Conservation (phyloP, 495 filamentous ascomycete genomes). For the Trypethelium eluteriae region DNA sequence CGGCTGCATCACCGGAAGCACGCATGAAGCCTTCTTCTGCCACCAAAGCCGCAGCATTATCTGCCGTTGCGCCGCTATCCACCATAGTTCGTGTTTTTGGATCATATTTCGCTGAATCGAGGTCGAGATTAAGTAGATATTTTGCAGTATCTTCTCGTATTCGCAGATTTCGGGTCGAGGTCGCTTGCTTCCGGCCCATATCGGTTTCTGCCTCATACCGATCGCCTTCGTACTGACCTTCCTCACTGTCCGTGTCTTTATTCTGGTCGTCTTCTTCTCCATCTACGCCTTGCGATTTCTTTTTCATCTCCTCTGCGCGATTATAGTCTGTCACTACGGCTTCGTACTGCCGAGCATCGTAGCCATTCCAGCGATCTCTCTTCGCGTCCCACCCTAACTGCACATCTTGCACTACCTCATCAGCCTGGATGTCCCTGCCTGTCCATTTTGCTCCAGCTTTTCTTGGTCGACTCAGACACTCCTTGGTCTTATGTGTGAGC, state of each 20-base stretch:
- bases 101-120: conserved; percentile 96
- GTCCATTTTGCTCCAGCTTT: conserved; percentile 90
- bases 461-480: conserved; percentile 81
- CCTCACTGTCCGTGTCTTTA: conserved; percentile 33
- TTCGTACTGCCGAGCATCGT: conserved; percentile 79
- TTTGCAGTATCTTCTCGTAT: conserved; percentile 98
- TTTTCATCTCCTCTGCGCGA: conserved; percentile 74
- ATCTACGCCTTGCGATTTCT: conserved; percentile 42
- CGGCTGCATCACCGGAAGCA: conserved; percentile 84
- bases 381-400: conserved; percentile 96
- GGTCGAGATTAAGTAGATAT: conserved; percentile 87
- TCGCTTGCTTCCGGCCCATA: conserved; percentile 85
- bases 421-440: conserved; percentile 84
- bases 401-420: conserved; percentile 79
- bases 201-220: conserved; percentile 96
- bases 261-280: conserved; percentile 27
- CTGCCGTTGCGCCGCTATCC: conserved; percentile 72
- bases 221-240: conserved; percentile 54
- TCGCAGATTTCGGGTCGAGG: conserved; percentile 80
- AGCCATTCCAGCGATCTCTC: conserved; percentile 94
- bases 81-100: conserved; percentile 95
- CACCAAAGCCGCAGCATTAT: conserved; percentile 78
- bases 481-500: conserved; percentile 90
- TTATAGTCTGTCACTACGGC: conserved; percentile 82
- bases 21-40: conserved; percentile 92